Evolutionary conservation across 495 filamentous ascomycete genomes (phyloP).

Genomic region (Trichoderma reesei): DNA sequence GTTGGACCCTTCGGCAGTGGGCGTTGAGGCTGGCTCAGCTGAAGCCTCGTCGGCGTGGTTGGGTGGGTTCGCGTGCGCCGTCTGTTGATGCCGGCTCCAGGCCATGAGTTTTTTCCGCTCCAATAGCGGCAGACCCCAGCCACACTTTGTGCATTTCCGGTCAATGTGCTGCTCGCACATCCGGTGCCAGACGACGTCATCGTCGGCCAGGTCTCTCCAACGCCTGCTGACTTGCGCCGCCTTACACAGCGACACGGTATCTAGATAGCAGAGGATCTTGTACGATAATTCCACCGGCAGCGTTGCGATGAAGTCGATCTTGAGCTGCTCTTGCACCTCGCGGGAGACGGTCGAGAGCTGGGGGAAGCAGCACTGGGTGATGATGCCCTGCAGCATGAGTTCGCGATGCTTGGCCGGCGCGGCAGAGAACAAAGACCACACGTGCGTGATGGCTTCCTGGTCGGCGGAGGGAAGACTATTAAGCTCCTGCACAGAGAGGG

Average conservation of each 20-base stretch:
- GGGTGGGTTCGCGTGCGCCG: conserved; percentile 30
- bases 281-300: conserved; percentile 85
- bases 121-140: conserved; percentile 84
- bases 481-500: conserved; percentile 48
- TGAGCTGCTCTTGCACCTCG: conserved; percentile 80
- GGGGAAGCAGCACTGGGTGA: conserved; percentile 93
- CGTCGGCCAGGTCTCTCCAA: conserved; percentile 83
- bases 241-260: conserved; percentile 93
- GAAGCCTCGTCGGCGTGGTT: conserved; percentile 15
- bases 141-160: conserved; percentile 92
- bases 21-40: background rate
- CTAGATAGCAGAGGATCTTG: conserved; percentile 86
- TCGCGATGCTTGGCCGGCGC: conserved; percentile 88
- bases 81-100: conserved; percentile 72
- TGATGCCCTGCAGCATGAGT: conserved; percentile 89
- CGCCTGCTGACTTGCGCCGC: conserved; percentile 86
- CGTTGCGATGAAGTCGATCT: conserved; percentile 87
- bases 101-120: conserved; percentile 82
- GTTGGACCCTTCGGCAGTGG: conserved; percentile 3
- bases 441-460: conserved; percentile 87
- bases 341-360: conserved; percentile 87
- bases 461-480: conserved; percentile 71
- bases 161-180: conserved; percentile 99
- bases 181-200: conserved; percentile 95
- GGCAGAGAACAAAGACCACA: conserved; percentile 96